Base-by-base conservation (phyloP, 2,329 filamentous ascomycete species). In the Fusarium nematophilum region DNA sequence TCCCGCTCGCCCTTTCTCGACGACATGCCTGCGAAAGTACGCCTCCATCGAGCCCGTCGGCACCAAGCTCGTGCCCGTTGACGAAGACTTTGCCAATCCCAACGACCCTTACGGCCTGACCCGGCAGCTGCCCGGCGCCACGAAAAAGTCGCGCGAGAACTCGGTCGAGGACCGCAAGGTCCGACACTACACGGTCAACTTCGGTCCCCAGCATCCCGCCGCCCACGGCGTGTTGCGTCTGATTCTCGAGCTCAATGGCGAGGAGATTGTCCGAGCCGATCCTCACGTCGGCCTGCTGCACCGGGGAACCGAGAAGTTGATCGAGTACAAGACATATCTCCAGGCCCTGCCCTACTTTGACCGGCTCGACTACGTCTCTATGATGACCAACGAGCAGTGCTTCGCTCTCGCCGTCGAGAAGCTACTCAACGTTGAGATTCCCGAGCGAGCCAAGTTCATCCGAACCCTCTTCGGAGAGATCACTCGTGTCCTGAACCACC, bases 371-470 rank as follows among this genome's bases (percentile, higher is more conserved):
- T 99, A 99, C 78, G 93, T 97, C 69, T 97, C 93, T 72, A 99
- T 99, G 96, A 99, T 99, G 95, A 99, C 95, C 72, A 99, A 99
- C 79, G 95, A 99, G 84, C 95, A 99, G 81, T 97, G 93, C 75
- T 99, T 92, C 79, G 88, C 93, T 30, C 85, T 99, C 66, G 95
- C 93, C 15, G 94, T 98, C 51, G 95, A 99, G 86, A 99, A 99
- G 85, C 85, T 99, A 58, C 83, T 99, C 71, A 99, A 99, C 78
- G 84, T 99, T 65, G 96, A 99, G 76, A 91, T 99, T 63, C 95
- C 95, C 18, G 90, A 95, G 65, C 86, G 95, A 73, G 95, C 95
- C 70, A 98, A 99, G 83, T 99, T 89, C 83, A 99, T 99, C 74
- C 87, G 95, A 66, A 98, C 94, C 27, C 0, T 99, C 81, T 99